phyloP scores from a whole-genome alignment of 257 asterid species.

The Knoxia roxburghii region DNA sequence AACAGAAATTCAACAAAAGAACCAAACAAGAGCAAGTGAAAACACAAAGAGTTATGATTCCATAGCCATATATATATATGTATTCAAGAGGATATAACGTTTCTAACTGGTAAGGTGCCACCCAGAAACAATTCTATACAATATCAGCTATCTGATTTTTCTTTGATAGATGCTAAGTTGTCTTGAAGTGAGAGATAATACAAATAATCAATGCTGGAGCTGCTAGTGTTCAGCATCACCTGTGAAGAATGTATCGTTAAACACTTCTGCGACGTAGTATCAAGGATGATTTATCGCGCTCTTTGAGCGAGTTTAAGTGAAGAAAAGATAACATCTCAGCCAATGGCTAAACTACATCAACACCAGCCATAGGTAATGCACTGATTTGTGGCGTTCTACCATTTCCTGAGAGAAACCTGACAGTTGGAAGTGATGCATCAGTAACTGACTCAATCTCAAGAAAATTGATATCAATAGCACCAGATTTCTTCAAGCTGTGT shows the following conservation, averaged over 20 bases:
- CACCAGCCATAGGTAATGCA: slow-evolving; percentile 40
- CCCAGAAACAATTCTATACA: neutral
- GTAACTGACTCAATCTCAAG: slow-evolving; percentile 83
- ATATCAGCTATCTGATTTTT: neutral
- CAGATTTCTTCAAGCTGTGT: slow-evolving; percentile 88
- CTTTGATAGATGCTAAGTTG: neutral
- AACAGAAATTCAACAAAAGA: no score
- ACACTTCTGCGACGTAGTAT: slow-evolving; percentile 5
- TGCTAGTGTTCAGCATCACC: no score
- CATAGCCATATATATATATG: no score
- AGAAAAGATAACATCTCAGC: slow-evolving; percentile 2
- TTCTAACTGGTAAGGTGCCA: neutral
- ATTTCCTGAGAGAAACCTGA: slow-evolving; percentile 61
- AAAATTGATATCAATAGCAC: slow-evolving; percentile 55
- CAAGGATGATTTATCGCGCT: neutral
- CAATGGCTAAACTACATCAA: slow-evolving; percentile 56
- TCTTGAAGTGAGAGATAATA: slow-evolving; percentile 3
- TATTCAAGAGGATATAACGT: neutral
- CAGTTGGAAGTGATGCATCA: slow-evolving; percentile 77
- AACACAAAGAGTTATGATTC: no score
- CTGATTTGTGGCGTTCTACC: slow-evolving; percentile 75
- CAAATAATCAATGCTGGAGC: neutral
- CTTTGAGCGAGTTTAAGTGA: slow-evolving; percentile 3
- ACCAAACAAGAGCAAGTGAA: no score
- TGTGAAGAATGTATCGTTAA: no score